phyloP scores from a whole-genome alignment of 2,329 filamentous ascomycete genomes.

The Fusarium sterilihyphosum region DNA sequence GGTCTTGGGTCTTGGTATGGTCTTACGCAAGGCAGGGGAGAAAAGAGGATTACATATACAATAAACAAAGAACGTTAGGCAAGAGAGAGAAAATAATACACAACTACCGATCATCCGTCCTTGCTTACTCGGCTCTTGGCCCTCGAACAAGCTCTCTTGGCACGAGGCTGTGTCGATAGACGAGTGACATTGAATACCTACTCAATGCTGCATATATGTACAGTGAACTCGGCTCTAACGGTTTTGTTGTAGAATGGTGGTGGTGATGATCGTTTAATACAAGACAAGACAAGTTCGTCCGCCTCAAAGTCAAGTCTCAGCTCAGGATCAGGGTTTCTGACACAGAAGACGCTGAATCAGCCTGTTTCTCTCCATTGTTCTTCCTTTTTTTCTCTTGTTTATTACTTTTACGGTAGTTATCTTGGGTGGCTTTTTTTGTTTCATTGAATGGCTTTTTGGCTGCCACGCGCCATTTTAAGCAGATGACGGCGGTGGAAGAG shows the following conservation, averaged over 20 bases:
- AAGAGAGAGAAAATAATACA: background rate
- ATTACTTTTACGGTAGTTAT: background rate
- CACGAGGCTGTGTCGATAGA: slow-evolving; percentile 29
- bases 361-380: background rate
- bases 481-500: slow-evolving; percentile 21
- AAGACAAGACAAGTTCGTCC: slow-evolving; percentile 4
- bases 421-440: slow-evolving; percentile 1
- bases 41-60: background rate
- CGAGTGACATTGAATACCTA: background rate
- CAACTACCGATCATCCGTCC: slow-evolving; percentile 8
- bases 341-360: background rate
- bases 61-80: background rate
- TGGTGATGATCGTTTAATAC: background rate
- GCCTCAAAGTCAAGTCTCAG: slow-evolving; percentile 34
- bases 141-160: slow-evolving; percentile 22
- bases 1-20: slow-evolving; percentile 12
- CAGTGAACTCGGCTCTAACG: background rate
- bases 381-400: slow-evolving; percentile 2
- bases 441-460: background rate
- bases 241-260: background rate
- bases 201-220: background rate
- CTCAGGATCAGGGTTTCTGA: slow-evolving; percentile 7
- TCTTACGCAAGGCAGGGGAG: background rate
- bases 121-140: slow-evolving; percentile 7
- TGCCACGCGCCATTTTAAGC: slow-evolving; percentile 43